Evolutionary conservation across 495 filamentous ascomycete genomes (phyloP), one percentile per base, ranked within the genome.

Genomic region (Aeminium ludgeri): DNA sequence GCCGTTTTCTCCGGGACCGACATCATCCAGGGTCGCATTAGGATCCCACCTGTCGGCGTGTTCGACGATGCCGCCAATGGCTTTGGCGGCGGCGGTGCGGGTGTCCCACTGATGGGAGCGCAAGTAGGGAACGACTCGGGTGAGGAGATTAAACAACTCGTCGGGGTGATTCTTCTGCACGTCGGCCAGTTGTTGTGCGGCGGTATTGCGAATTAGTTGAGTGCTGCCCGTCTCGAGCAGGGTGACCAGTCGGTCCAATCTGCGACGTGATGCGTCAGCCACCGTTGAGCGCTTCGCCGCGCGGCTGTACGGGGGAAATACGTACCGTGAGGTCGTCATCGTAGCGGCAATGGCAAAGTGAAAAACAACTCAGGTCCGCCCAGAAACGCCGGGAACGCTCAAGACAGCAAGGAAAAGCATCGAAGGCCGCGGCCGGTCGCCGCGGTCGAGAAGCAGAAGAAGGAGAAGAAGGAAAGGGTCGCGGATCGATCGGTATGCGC

Each of bases 121-220:
- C 12, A 96, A 70, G 59, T 91, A 95, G 1, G 91, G 86, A 13
- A 96, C 73, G 31, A 97, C 86, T 34, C 87, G 72, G n/a, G 84
- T 84, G n/a, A 97, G 69, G 6, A 97, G 69, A 51, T 96, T 95
- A 60, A 95, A 96, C 2, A 96, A 67, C 55, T 97, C 89, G 58
- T 96, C 87, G 0, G 91, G 89, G 54, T 96, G 91, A 48, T 86
- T 78, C 55, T 92, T 96, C 60, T 96, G 91, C 45, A 94, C 86
- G 65, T 96, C 89, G 28, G 82, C 87, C 29, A 97, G 72, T 64
- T 97, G 89, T 55, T 89, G 80, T 28, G 92, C 91, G 42, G 89
- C 89, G 43, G 89, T 96, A 47, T 93, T 89, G 41, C 91, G 79
- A 43, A 97, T 95, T 40, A 96, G 64, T 53, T 77, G 76, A 43